phyloP scores from a whole-genome alignment of 2,329 filamentous ascomycete species.

The Colletotrichum incanum region DNA sequence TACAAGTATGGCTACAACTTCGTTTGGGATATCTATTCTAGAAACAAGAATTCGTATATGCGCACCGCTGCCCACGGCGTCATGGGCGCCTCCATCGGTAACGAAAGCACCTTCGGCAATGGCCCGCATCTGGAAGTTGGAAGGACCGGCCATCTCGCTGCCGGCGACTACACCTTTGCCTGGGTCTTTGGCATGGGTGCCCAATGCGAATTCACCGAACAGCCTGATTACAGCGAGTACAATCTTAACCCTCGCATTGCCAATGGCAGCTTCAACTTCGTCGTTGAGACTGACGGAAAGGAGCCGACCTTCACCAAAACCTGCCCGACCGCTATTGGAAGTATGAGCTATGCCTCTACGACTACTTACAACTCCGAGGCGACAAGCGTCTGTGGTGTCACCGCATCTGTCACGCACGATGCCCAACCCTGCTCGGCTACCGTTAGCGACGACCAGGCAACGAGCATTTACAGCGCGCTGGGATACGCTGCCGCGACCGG shows the following conservation, averaged over 20 bases:
- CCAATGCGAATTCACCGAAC: slow-evolving; percentile 40
- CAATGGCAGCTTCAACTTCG: slow-evolving; percentile 42
- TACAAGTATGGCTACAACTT: slow-evolving; percentile 42
- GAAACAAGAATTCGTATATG: slow-evolving; percentile 37
- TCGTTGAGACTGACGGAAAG: slow-evolving; percentile 32
- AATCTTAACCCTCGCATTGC: slow-evolving; percentile 39
- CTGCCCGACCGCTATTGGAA: slow-evolving; percentile 37
- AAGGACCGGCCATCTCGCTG: slow-evolving; percentile 33
- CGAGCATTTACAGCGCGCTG: slow-evolving; percentile 37
- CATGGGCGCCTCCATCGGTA: slow-evolving; percentile 34
- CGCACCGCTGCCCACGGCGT: slow-evolving; percentile 40
- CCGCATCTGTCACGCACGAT: slow-evolving; percentile 39
- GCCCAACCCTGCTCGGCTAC: slow-evolving; percentile 39
- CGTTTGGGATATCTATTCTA: slow-evolving; percentile 41
- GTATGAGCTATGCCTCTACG: slow-evolving; percentile 38
- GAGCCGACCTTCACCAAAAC: slow-evolving; percentile 41
- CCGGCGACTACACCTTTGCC: slow-evolving; percentile 42
- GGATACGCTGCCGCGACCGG: slow-evolving; percentile 37
- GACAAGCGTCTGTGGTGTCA: slow-evolving; percentile 41
- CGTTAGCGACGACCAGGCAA: slow-evolving; percentile 36
- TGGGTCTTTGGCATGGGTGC: slow-evolving; percentile 40
- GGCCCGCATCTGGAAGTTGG: slow-evolving; percentile 35
- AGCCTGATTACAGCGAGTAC: slow-evolving; percentile 40
- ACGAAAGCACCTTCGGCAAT: slow-evolving; percentile 38
- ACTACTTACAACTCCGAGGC: slow-evolving; percentile 40